Evolutionary conservation across 2,329 filamentous ascomycete species (phyloP), one percentile per base, ranked within the genome.

Genomic region (Penicillium sp.): DNA sequence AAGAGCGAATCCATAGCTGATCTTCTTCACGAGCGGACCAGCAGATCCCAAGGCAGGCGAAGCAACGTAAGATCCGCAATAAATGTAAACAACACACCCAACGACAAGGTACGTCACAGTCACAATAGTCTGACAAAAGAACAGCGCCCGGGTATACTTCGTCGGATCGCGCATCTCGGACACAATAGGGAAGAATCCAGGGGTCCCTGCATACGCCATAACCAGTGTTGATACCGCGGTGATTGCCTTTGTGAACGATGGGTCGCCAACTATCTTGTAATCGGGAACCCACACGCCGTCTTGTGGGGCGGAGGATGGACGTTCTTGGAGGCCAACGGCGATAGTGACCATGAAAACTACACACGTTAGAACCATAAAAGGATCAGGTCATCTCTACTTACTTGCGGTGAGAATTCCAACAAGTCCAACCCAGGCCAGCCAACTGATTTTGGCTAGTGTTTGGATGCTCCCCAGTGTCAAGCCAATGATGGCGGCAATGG

Each of bases 151-250:
- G 58, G 77, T 78, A 67, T 81, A 86, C 58, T 85, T 81, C 14
- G 73, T 74, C 0, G 84, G 84, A 36, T 78, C 74, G 27, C 71
- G 74, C 83, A 87, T 87, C 71, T 87, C 85, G 0, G 80, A 81
- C 47, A 87, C 86, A 57, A 87, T 81, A 3, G 83, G 82, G 2
- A 87, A 69, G 64, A 86, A 87, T 2, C 81, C 81, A 1, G 79
- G 80, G 0, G 83, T 85, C 22, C 81, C 82, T 1, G 82, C 81
- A 7, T 77, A 78, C 3, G 81, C 81, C 53, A 81, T 78, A 70
- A 86, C 83, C 58, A 86, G 85, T 3, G 81, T 83, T 2, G 77
- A 76, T 0, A 78, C 76, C 29, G 83, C 81, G 0, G 79, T 80
- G 60, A 86, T 84, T 11, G 81, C 83, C 3, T 77, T 79, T 1